Conservation (phyloP, 352 stramenopile species). For the Globisporangium takayamanum region DNA sequence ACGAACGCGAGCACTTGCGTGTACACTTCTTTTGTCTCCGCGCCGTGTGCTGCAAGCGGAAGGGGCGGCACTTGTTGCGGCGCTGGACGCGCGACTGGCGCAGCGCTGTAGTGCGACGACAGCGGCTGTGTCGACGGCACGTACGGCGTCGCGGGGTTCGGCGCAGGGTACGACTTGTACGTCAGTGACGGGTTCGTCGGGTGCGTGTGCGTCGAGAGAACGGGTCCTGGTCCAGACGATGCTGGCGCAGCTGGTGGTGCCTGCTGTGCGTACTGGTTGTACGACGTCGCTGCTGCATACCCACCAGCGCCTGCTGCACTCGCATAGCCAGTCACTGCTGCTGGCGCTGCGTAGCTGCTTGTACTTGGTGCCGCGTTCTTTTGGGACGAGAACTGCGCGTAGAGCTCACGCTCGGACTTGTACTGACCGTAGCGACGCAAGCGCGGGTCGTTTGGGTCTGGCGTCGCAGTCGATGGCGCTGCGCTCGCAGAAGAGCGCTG, state of each 20-base stretch:
- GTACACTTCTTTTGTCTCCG: slow-evolving; percentile 82
- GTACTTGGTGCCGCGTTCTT: slow-evolving; percentile 20
- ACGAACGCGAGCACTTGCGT: slow-evolving; percentile 77
- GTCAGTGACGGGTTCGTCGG: slow-evolving; percentile 44
- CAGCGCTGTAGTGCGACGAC: slow-evolving; percentile 28
- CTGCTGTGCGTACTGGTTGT: slow-evolving; percentile 9
- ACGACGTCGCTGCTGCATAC: slow-evolving; percentile 7
- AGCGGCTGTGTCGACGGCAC: slow-evolving; percentile 24
- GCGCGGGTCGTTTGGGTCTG: slow-evolving; percentile 57
- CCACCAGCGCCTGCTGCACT: slow-evolving; percentile 7
- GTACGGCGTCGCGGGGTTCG: slow-evolving; percentile 30
- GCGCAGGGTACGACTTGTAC: slow-evolving; percentile 56
- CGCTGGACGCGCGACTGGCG: slow-evolving; percentile 23
- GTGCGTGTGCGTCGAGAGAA: slow-evolving; percentile 36
- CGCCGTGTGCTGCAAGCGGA: slow-evolving; percentile 39
- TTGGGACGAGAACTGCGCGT: slow-evolving; percentile 64
- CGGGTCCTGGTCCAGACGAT: slow-evolving; percentile 16
- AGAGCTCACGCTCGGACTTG: slow-evolving; percentile 77
- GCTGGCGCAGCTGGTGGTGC: slow-evolving; percentile 6
- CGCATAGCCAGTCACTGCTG: slow-evolving; percentile 11
- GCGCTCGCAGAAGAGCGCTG: slow-evolving; percentile 12
- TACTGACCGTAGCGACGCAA: slow-evolving; percentile 65
- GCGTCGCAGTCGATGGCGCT: slow-evolving; percentile 19
- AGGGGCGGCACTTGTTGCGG: slow-evolving; percentile 41
- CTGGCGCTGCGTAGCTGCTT: slow-evolving; percentile 1